Conservation (phyloP, 192 early-diverging fungal genomes). For the Coemansia sp. region DNA sequence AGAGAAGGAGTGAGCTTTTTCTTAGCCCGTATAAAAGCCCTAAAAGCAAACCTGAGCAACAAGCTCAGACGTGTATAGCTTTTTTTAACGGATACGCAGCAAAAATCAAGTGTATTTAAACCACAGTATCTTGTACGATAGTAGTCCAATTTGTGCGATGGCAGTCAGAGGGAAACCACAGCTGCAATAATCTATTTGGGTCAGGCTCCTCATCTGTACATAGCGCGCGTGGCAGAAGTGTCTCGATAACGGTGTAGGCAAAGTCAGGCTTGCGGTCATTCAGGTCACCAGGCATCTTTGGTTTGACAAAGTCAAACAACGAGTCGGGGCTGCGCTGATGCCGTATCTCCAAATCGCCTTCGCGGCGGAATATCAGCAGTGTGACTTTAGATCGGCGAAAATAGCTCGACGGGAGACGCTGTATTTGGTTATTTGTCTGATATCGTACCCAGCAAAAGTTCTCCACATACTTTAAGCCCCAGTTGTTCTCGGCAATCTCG, state of each 20-base stretch:
- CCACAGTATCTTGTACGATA: conserved; percentile 27
- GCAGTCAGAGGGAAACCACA: conserved; percentile 65
- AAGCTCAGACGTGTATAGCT: no score
- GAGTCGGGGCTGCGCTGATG: conserved; percentile 95
- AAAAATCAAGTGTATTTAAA: background rate
- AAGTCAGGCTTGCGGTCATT: conserved; percentile 77
- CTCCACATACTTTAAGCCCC: conserved; percentile 94
- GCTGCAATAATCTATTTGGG: conserved; percentile 72
- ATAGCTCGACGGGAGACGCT: conserved; percentile 64
- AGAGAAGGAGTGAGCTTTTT: background rate
- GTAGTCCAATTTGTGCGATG: conserved; percentile 55
- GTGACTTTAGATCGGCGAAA: conserved; percentile 89
- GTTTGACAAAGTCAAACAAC: conserved; percentile 94
- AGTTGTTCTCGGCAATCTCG: conserved; percentile 63
- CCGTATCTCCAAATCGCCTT: conserved; percentile 85
- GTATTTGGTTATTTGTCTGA: conserved; percentile 80
- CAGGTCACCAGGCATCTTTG: conserved; percentile 56
- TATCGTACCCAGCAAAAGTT: conserved; percentile 97
- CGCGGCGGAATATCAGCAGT: conserved; percentile 87
- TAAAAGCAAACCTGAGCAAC: no score
- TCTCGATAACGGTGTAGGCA: conserved; percentile 87
- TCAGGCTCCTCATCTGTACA: conserved; percentile 65
- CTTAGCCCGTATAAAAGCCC: no score
- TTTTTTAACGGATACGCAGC: background rate
- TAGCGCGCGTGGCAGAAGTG: conserved; percentile 78